A percentile compares a stretch with the other conserved stretches of the same genome.
phyloP scores from a whole-genome alignment of 176 grass and related monocot species.

The Musa schizocarpa region DNA sequence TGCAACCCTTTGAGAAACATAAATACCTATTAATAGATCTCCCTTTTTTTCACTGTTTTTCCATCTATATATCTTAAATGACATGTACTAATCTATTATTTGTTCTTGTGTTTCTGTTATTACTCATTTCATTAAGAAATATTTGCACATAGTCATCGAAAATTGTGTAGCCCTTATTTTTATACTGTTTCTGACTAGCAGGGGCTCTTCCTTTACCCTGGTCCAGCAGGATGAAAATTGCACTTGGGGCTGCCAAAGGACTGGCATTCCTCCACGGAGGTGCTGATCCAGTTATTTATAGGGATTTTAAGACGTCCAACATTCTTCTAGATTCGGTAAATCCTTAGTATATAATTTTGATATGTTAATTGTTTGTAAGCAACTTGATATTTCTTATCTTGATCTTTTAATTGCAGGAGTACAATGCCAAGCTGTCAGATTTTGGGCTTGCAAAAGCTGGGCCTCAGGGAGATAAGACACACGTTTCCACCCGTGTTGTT shows the following conservation, averaged over 20 bases:
- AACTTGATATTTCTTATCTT: neutral
- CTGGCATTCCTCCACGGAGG: constrained; percentile 4
- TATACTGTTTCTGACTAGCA: neutral
- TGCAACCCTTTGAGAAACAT: too few relatives aligned
- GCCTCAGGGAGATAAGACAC: constrained; percentile 7
- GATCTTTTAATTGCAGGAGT: neutral
- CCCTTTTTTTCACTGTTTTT: neutral
- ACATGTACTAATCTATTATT: neutral
- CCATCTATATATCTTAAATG: neutral
- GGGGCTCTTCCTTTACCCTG: constrained; percentile 6
- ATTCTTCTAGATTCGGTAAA: constrained; percentile 8
- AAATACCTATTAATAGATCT: too few relatives aligned
- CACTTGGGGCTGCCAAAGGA: constrained; percentile 8
- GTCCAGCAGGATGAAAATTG: constrained; percentile 6
- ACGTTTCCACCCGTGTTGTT: constrained; percentile 3
- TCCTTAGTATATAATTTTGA: neutral
- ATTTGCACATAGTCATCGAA: neutral
- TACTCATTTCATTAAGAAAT: neutral
- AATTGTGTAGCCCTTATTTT: neutral
- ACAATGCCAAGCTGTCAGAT: constrained; percentile 5
- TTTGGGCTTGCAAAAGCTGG: constrained; percentile 13
- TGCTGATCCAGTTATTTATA: constrained; percentile 4
- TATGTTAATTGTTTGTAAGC: neutral
- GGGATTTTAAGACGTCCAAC: constrained; percentile 7
- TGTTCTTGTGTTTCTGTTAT: neutral